phyloP scores from a whole-genome alignment of 305 asterid species.

The Fraxinus paxiana region DNA sequence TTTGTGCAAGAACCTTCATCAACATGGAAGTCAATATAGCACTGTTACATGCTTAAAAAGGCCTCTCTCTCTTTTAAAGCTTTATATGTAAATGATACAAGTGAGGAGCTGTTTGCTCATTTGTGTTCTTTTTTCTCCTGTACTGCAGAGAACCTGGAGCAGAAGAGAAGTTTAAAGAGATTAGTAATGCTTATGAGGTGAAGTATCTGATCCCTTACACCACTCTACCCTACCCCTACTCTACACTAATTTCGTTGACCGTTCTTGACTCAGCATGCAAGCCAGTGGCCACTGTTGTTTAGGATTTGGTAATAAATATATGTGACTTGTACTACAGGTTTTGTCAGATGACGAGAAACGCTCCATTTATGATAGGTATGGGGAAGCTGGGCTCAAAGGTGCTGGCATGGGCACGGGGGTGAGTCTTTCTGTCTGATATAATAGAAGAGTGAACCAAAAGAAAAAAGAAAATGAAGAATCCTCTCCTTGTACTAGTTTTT shows the following conservation, averaged over 20 bases:
- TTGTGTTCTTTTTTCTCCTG: conserved; percentile 5
- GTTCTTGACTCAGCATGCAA: neutral
- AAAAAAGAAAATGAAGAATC: neutral
- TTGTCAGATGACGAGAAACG: conserved; percentile 93
- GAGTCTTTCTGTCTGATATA: conserved; percentile 37
- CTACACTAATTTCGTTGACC: neutral
- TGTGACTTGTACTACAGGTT: conserved; percentile 49
- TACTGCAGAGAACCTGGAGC: conserved; percentile 79
- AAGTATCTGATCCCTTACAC: conserved; percentile 18
- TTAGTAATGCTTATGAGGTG: conserved; percentile 98
- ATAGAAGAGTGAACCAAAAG: neutral
- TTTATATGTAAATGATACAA: neutral
- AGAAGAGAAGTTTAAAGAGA: conserved; percentile 88
- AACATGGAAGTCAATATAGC: neutral
- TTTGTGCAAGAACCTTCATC: neutral
- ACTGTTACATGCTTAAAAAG: neutral
- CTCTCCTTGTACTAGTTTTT: conserved; percentile 1
- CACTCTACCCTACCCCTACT: neutral
- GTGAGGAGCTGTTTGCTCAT: neutral
- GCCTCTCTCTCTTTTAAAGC: neutral
- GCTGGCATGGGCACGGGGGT: conserved; percentile 89
- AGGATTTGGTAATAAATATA: conserved; percentile 6
- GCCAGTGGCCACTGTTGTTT: neutral
- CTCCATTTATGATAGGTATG: conserved; percentile 83
- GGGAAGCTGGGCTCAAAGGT: conserved; percentile 97